Evolutionary conservation across 2,329 filamentous ascomycete species (phyloP), one percentile per base, ranked within the genome.

Genomic region (Thelonectria rubi): DNA sequence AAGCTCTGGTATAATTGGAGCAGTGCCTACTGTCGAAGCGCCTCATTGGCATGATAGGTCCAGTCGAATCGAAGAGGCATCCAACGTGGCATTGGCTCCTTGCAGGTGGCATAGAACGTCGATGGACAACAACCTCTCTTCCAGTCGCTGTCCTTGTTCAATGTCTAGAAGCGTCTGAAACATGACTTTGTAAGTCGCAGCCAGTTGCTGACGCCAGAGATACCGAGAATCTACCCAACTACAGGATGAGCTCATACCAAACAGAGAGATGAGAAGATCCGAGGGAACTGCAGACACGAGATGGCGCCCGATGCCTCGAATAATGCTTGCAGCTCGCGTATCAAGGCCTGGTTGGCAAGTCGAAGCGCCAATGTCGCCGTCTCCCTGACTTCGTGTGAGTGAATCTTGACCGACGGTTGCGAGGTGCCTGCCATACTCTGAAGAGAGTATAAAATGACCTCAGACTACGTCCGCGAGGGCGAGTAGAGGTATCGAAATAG

Each of bases 1-100:
- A 77, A 77, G 0, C 77, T 78, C 48, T 78, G 73, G 63, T 80
- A 79, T 1, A 80, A 73, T 37, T 79, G 78, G 3, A 79, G 65
- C 15, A 80, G 59, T 0, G 78, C 74, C 0, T 74, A 72, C 0
- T 80, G 66, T 1, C 75, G 73, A 40, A 78, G 79, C 0, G 76
- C 77, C 46, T 80, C 78, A 2, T 76, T 77, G 0, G 76, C 76
- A 1, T 71, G 63, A 14, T 72, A 69, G 72, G 53, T 80, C 75
- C 0, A 66, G 58, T 0, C 65, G 65, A 0, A 72, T 74, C 2
- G 68, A 66, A 32, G 62, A 60, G 20, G 68, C 54, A 40, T 78
- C 74, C 3, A 72, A 74, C 0, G 72, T 77, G 6, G 74, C 74
- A 5, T 67, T 65, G 34, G 20, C 3, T 10, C 43, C 18, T 2